Percentiles rank a stretch among this genome's conserved stretches.
These are phyloP conservation scores for Alternaria arbusti DNA, from an alignment of 2,329 filamentous ascomycete genomes.

Conservation along the genomic window DNA sequence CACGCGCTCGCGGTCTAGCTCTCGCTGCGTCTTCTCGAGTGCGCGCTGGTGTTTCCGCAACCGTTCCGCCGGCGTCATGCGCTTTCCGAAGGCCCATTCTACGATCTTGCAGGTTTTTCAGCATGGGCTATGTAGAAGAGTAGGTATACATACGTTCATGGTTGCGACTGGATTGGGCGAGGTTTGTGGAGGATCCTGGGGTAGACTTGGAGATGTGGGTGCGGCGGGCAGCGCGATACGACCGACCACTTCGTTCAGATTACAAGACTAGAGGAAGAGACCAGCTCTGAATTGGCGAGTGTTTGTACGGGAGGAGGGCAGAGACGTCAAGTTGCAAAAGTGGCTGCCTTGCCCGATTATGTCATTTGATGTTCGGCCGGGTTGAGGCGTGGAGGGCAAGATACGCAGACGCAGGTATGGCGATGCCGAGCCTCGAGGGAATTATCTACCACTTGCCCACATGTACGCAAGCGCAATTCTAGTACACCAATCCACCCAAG, in stretches of 20 bases:
- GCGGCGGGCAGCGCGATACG: conserved; percentile 6
- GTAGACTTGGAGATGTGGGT: conserved; percentile 5
- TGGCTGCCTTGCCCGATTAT: not conserved
- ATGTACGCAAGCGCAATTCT: not conserved
- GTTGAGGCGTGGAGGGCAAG: not conserved
- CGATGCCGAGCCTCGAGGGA: conserved; percentile 11
- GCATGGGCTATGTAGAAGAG: not conserved
- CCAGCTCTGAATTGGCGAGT: not conserved
- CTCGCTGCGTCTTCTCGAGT: conserved; percentile 95
- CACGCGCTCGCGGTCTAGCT: conserved; percentile 90
- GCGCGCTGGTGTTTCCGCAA: conserved; percentile 93
- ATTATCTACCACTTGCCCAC: not conserved
- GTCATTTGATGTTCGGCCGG: conserved; percentile 10
- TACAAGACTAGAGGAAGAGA: not conserved
- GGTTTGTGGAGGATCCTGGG: not conserved
- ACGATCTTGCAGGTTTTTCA: conserved; percentile 63
- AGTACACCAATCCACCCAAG: not conserved
- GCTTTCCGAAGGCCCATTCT: conserved; percentile 99
- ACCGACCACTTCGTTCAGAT: not conserved
- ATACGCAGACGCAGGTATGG: conserved; percentile 8
- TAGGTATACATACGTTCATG: conserved; percentile 54
- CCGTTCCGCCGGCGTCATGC: conserved; percentile 94
- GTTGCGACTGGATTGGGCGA: conserved; percentile 20
- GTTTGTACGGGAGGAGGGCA: not conserved
- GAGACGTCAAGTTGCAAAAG: not conserved